Conservation (phyloP, 2,329 filamentous ascomycete genomes). For the Teratosphaeria nubilosa region DNA sequence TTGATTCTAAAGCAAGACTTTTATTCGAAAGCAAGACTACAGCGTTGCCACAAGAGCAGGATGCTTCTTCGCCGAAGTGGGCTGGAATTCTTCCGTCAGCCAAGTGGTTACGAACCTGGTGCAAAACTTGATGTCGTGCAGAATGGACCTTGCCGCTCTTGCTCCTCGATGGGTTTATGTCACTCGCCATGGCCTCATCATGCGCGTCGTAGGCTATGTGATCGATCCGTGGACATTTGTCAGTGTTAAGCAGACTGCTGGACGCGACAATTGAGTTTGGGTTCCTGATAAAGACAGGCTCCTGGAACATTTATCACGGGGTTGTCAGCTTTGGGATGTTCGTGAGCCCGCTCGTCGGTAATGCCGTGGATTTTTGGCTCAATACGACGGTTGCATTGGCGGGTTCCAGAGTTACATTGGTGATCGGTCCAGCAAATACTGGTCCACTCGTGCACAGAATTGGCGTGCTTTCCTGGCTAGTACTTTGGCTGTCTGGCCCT, state of each 20-base stretch:
- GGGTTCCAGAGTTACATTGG: slow-evolving; percentile 16
- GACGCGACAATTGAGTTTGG: neutral
- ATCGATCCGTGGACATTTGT: neutral
- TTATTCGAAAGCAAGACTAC: neutral
- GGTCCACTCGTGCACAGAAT: neutral
- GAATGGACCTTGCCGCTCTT: slow-evolving; percentile 21
- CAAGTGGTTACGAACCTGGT: slow-evolving; percentile 17
- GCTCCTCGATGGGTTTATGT: slow-evolving; percentile 11
- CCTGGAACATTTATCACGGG: slow-evolving; percentile 19
- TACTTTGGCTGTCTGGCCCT: neutral
- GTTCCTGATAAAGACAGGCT: slow-evolving; percentile 11
- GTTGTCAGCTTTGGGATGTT: slow-evolving; percentile 21
- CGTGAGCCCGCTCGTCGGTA: slow-evolving; percentile 14
- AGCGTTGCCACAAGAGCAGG: slow-evolving; percentile 15
- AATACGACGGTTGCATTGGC: slow-evolving; percentile 14
- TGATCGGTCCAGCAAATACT: neutral
- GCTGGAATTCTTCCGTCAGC: slow-evolving; percentile 15
- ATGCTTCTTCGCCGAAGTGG: slow-evolving; percentile 22
- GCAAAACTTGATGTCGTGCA: slow-evolving; percentile 18
- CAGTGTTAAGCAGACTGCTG: neutral
- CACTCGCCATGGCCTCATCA: slow-evolving; percentile 9
- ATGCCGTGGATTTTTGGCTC: slow-evolving; percentile 20
- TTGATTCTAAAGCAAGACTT: neutral
- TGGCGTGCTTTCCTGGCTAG: neutral
- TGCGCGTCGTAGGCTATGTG: slow-evolving; percentile 9